Base-by-base conservation (phyloP, 306 rosid genomes). In the Gastrolobium bilobum region DNA sequence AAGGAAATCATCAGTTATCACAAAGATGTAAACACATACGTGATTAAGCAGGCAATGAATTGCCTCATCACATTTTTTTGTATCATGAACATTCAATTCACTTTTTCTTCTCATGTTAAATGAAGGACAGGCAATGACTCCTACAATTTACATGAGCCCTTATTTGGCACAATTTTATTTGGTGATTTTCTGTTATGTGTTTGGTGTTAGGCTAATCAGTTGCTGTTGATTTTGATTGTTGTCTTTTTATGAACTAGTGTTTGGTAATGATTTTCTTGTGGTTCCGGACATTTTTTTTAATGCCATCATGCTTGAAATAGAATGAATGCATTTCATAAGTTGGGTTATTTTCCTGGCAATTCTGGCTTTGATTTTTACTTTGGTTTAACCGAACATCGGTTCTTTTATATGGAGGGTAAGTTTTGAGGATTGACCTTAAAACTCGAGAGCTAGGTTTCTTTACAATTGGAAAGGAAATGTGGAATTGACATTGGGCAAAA, bases 1-100 rank as follows among this genome's bases (percentile, higher is more conserved):
- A 11, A 44, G 72, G 56, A 40, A 64, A 68, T 75, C 6, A 30
- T 68, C 51, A 29, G 59, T 62, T 54, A 20, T 61, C n/a, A n/a
- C 14, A 61, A 80, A 42, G 52, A 34, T 37, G 7, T 70, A 40
- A 70, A 29, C 14, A 31, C 38, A 37, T 42, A 29, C 34, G 43
- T 43, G 75, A 43, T 37, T 44, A 77, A 62, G 73, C 31, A 10
- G 63, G 40, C 79, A 63, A 64, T 66, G 7, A 71, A 54, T 26
- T 54, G 57, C 66, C 61, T 43, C 66, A 13, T 63, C 46, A 62
- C 46, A 5, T 72, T 30, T 52, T 30, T 42, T 63, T 40, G 30
- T 59, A 8, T 37, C 13, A 30, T 61, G 68, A 62, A 53, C 35
- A 47, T 46, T 73, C 53, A 20, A 53, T 80, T 62, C 43, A 52